phyloP scores from a whole-genome alignment of 202 grass and related monocot species.

The Elaeis oleifera region DNA sequence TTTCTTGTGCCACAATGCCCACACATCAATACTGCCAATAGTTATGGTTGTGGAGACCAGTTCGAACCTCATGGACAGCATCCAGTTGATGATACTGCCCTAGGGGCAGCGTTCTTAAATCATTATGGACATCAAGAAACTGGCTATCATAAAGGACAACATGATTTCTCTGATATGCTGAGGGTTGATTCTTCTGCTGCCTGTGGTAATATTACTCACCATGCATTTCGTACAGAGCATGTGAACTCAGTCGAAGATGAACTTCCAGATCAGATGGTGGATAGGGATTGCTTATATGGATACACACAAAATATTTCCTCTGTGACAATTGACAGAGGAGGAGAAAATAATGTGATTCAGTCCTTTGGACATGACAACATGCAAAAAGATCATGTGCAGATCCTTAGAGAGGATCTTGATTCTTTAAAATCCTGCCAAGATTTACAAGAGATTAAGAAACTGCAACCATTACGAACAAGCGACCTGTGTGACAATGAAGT shows the following conservation, averaged over 20 bases:
- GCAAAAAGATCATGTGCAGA: conserved; percentile 29
- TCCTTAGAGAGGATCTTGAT: conserved; percentile 23
- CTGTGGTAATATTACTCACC: conserved; percentile 19
- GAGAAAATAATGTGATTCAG: conserved; percentile 32
- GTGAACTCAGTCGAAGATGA: conserved; percentile 20
- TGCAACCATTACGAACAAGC: conserved; percentile 32
- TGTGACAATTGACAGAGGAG: not conserved
- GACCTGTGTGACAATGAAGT: conserved; percentile 31
- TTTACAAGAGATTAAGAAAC: conserved; percentile 42
- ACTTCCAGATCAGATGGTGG: conserved; percentile 23
- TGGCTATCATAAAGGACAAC: conserved; percentile 29
- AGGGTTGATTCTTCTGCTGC: not conserved
- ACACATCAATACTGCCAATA: conserved; percentile 20
- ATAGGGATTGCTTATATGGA: conserved; percentile 28
- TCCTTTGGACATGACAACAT: conserved; percentile 31
- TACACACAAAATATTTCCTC: conserved; percentile 24
- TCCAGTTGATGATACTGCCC: conserved; percentile 32
- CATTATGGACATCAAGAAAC: conserved; percentile 29
- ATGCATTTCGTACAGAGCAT: conserved; percentile 40
- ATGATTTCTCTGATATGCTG: conserved; percentile 32
- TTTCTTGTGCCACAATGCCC: conserved; percentile 38
- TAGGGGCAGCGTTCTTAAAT: conserved; percentile 25
- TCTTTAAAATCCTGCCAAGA: conserved; percentile 44
- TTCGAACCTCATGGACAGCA: conserved; percentile 32
- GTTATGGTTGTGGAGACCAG: conserved; percentile 30